Percentiles rank a stretch among this genome's conserved stretches.
phyloP scores from a whole-genome alignment of 176 grass and related monocot species.

The Carex parvula region DNA sequence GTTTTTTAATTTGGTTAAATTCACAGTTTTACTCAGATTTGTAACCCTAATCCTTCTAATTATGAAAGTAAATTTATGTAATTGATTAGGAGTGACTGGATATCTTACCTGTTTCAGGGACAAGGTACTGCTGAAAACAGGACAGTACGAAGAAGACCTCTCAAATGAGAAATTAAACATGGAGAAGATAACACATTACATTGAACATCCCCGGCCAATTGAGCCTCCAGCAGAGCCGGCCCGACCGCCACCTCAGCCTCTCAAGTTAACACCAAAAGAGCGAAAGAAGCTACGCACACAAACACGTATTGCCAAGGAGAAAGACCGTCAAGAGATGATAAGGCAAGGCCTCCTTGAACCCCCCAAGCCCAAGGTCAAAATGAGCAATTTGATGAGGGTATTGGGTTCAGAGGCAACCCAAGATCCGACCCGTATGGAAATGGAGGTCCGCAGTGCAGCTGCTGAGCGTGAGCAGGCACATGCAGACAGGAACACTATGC shows the following conservation, averaged over 20 bases:
- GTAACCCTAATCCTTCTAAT: neutral
- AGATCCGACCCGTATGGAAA: constrained; percentile 85
- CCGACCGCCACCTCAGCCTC: constrained; percentile 84
- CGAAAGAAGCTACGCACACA: constrained; percentile 97
- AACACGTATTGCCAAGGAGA: constrained; percentile 92
- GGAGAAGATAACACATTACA: constrained; percentile 84
- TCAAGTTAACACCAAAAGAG: constrained; percentile 94
- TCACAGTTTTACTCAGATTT: neutral
- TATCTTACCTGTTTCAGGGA: constrained; percentile 49
- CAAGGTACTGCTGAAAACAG: constrained; percentile 51
- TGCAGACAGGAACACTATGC: constrained; percentile 75
- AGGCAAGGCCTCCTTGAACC: constrained; percentile 95
- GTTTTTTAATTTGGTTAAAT: neutral
- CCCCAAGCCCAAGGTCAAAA: constrained; percentile 95
- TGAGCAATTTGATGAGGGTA: constrained; percentile 99
- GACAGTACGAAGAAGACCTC: constrained; percentile 44
- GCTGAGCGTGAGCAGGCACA: constrained; percentile 97
- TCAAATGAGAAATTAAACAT: constrained; percentile 66
- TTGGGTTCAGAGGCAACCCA: constrained; percentile 89
- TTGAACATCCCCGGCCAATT: constrained; percentile 80
- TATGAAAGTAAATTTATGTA: neutral
- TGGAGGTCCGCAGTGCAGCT: constrained; percentile 86
- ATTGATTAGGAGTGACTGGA: neutral
- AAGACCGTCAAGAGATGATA: constrained; percentile 99
- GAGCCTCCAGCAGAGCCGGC: constrained; percentile 85